These are phyloP conservation scores for Boletus vermiculosoides DNA, from an alignment of 768 basidiomycete species.

Conservation along the genomic window DNA sequence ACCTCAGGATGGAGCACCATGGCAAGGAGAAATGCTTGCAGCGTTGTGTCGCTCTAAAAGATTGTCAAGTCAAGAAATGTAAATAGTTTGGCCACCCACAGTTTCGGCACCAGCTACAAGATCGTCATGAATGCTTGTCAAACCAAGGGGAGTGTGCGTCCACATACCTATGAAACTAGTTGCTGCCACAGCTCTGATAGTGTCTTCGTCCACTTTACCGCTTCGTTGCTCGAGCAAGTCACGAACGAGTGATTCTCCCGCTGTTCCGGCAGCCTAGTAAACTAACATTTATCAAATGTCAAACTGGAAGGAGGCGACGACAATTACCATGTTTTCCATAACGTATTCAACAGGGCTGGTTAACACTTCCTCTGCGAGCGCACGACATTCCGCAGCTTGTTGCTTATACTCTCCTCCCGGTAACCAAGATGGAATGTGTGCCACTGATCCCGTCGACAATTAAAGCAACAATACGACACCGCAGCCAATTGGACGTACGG, in stretches of 20 bases:
- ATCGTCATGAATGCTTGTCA: background rate
- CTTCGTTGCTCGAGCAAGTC: constrained; percentile 8
- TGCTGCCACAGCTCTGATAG: constrained; percentile 24
- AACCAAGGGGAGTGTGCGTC: background rate
- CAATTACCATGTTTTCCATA: constrained; percentile 22
- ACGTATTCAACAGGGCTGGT: constrained; percentile 23
- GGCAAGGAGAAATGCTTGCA: constrained; percentile 33
- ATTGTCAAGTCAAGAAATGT: background rate
- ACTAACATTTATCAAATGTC: background rate
- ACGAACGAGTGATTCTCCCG: constrained; percentile 21
- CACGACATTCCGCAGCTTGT: constrained; percentile 16
- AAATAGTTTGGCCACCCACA: constrained; percentile 8
- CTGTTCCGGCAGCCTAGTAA: constrained; percentile 18
- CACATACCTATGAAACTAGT: constrained; percentile 24
- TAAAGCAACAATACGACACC: background rate
- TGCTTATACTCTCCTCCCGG: constrained; percentile 31
- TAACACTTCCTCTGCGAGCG: constrained; percentile 24
- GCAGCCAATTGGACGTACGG: constrained; percentile 13
- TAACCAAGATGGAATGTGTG: constrained; percentile 34
- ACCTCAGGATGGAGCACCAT: constrained; percentile 35
- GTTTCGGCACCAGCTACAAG: constrained; percentile 28
- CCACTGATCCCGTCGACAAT: constrained; percentile 10
- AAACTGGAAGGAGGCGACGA: background rate
- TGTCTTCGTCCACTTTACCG: constrained; percentile 3
- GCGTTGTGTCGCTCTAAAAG: constrained; percentile 12